phyloP scores from a whole-genome alignment of 768 basidiomycete species.

The Amanita fuliginea region DNA sequence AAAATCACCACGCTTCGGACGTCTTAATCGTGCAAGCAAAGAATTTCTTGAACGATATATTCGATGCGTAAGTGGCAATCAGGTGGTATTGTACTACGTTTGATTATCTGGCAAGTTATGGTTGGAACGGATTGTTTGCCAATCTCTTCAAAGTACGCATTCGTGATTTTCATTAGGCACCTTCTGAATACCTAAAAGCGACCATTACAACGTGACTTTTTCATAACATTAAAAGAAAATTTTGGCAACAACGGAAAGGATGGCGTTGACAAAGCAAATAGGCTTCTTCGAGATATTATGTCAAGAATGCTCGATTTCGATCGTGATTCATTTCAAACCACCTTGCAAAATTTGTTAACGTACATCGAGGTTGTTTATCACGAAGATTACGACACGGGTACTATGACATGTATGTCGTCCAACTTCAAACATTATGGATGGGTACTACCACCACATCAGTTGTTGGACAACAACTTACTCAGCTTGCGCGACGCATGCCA shows the following conservation, averaged over 20 bases:
- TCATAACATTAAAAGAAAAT: constrained; percentile 40
- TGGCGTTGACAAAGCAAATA: constrained; percentile 25
- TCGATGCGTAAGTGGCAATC: constrained; percentile 27
- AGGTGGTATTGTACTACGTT: neutral
- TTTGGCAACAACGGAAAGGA: constrained; percentile 25
- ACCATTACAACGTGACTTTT: constrained; percentile 34
- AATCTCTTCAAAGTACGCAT: constrained; percentile 44
- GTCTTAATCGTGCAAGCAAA: constrained; percentile 45
- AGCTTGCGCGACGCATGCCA: constrained; percentile 44
- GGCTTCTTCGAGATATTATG: constrained; percentile 50
- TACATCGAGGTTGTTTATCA: constrained; percentile 52
- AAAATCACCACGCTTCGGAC: constrained; percentile 44
- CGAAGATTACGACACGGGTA: constrained; percentile 35
- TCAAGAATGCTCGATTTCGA: constrained; percentile 39
- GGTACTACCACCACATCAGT: constrained; percentile 24
- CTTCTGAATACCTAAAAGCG: constrained; percentile 25
- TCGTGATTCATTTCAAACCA: constrained; percentile 33
- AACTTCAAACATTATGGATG: neutral
- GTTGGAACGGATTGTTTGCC: constrained; percentile 44
- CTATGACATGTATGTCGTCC: constrained; percentile 41
- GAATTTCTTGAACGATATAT: constrained; percentile 39
- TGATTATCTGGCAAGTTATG: constrained; percentile 31
- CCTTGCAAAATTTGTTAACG: constrained; percentile 42
- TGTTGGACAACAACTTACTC: constrained; percentile 41
- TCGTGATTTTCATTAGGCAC: neutral